These are phyloP conservation scores for Camellia oleifera DNA, from an alignment of 179 eudicot species.

Conservation along the genomic window DNA sequence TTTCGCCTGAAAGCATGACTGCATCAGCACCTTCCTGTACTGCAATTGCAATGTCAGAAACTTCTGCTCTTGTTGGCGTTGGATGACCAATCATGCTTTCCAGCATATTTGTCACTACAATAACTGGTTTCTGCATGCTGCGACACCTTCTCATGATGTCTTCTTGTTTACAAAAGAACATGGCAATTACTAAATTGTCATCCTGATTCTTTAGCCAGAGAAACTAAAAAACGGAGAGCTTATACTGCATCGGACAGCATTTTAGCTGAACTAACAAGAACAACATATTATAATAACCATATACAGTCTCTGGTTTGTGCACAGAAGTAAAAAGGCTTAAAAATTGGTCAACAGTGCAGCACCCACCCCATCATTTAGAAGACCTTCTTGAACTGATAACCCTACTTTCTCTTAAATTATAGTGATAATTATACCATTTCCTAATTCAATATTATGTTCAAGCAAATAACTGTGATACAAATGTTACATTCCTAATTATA, in stretches of 20 bases:
- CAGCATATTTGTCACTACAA: conserved; percentile 98
- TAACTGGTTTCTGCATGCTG: conserved; percentile 93
- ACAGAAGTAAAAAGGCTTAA: background rate
- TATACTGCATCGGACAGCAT: background rate
- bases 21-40: conserved; percentile 98
- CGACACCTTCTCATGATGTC: conserved; percentile 86
- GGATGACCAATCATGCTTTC: conserved; percentile 98
- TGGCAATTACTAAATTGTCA: background rate
- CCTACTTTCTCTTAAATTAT: no score
- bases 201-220: background rate
- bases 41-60: conserved; percentile 98
- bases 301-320: background rate
- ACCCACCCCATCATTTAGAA: background rate
- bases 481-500: no score
- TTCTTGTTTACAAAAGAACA: conserved; percentile 45
- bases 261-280: background rate
- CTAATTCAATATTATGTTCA: no score
- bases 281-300: background rate
- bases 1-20: conserved; percentile 98
- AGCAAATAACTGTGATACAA: no score
- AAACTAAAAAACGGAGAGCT: background rate
- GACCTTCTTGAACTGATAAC: no score
- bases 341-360: background rate
- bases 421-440: no score
- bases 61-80: conserved; percentile 99